Conservation (phyloP, 306 rosid species). For the Ceratonia siliqua region DNA sequence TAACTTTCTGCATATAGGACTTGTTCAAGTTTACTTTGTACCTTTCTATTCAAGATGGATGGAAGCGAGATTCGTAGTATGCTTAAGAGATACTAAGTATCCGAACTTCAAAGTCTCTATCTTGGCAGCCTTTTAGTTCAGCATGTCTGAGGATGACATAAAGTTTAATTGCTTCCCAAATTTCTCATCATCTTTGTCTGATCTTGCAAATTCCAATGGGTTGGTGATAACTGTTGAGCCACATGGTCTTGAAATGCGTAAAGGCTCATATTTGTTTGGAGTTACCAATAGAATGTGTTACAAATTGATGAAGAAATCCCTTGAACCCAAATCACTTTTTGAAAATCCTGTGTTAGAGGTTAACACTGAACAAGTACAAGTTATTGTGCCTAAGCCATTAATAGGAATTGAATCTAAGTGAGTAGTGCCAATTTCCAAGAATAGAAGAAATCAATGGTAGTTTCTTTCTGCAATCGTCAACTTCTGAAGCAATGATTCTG, state of each 20-base stretch:
- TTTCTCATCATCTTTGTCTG: not conserved
- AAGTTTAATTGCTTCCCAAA: slow-evolving; percentile 4
- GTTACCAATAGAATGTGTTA: not conserved
- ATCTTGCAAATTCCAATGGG: not conserved
- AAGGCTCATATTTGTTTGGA: not conserved
- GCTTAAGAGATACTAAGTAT: not conserved
- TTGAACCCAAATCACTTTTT: not conserved
- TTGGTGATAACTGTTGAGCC: not conserved
- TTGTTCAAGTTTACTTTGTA: not conserved
- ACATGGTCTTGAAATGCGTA: accelerated
- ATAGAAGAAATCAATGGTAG: too few species aligned
- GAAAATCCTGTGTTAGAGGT: not conserved
- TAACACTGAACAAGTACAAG: not conserved
- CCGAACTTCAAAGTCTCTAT: not conserved
- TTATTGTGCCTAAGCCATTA: not conserved
- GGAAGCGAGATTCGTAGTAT: not conserved
- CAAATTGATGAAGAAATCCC: not conserved
- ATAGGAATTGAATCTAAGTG: not conserved
- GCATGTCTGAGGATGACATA: not conserved
- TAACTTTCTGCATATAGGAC: not conserved
- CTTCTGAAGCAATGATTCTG: not conserved
- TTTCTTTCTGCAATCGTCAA: not conserved
- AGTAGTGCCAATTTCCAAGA: too few species aligned
- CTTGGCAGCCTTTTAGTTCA: not conserved
- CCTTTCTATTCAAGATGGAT: accelerated